Percentiles rank a stretch among this genome's conserved stretches.
phyloP scores from a whole-genome alignment of 345 rosid genomes.

The Theobroma cacao region DNA sequence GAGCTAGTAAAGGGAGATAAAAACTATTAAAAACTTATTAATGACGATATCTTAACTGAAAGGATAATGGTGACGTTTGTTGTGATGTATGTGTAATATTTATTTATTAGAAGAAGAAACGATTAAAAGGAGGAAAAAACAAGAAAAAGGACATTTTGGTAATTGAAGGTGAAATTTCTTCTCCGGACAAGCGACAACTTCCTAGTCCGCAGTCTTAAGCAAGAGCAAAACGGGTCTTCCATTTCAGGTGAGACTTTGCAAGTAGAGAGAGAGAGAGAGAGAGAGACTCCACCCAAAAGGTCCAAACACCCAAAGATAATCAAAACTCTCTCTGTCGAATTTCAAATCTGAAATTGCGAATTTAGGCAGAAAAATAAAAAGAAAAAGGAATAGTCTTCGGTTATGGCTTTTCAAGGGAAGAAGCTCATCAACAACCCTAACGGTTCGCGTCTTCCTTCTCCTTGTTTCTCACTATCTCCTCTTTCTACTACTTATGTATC shows the following conservation, averaged over 20 bases:
- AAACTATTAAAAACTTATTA: too few relatives aligned
- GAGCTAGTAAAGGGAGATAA: too few relatives aligned
- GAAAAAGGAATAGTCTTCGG: background rate
- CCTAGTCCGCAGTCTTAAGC: background rate
- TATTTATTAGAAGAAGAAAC: too few relatives aligned
- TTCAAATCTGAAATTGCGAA: background rate
- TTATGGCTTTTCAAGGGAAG: conserved; percentile 80
- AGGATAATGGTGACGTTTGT: too few relatives aligned
- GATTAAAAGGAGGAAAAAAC: too few relatives aligned
- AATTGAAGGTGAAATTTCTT: background rate
- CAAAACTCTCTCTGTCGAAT: background rate
- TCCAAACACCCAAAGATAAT: background rate
- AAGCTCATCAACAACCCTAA: conserved; percentile 86
- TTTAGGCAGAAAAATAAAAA: background rate
- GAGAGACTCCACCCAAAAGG: background rate
- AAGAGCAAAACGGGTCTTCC: background rate
- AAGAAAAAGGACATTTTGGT: background rate
- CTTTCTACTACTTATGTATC: background rate
- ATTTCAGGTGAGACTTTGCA: background rate
- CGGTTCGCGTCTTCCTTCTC: conserved; percentile 46
- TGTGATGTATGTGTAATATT: too few relatives aligned
- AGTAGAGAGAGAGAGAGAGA: background rate
- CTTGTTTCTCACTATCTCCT: background rate
- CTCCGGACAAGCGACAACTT: background rate
- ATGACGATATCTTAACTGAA: too few relatives aligned